Evolutionary conservation across 139 green algal genomes (phyloP).

Genomic region (Penium margaritaceum): DNA sequence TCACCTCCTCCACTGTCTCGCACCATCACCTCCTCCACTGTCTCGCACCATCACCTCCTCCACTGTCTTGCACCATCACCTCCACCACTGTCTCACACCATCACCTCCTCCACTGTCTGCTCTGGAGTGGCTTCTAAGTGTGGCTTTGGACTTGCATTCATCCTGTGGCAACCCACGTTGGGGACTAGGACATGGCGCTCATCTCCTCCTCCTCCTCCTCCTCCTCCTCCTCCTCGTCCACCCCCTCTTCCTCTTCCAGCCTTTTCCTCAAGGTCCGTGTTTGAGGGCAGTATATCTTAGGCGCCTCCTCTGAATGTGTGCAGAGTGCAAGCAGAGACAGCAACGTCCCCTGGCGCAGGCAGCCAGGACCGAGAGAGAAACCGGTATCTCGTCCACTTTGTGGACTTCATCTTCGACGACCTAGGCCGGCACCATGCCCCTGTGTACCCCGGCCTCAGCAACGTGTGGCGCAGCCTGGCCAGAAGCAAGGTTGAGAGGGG

Average conservation of each 20-base stretch:
- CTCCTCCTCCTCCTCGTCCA: neutral
- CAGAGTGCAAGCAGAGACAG: constrained; percentile 40
- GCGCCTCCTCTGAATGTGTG: too few relatives aligned
- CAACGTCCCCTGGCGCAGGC: constrained; percentile 2
- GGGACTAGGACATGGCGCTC: too few relatives aligned
- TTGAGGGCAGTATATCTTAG: too few relatives aligned
- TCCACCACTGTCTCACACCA: too few relatives aligned
- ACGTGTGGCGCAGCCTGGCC: constrained; percentile 37
- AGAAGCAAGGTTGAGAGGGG: constrained; percentile 45
- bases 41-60: too few relatives aligned
- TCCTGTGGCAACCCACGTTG: too few relatives aligned
- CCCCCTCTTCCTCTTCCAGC: neutral
- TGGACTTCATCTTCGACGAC: constrained; percentile 44
- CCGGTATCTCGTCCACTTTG: constrained; percentile 44
- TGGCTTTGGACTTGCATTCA: too few relatives aligned
- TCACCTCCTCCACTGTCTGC: too few relatives aligned
- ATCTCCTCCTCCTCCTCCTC: neutral
- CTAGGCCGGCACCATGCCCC: constrained; percentile 11
- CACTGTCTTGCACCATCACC: too few relatives aligned
- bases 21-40: too few relatives aligned
- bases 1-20: too few relatives aligned
- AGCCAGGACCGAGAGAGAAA: constrained; percentile 28
- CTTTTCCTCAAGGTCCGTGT: neutral
- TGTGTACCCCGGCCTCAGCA: constrained; percentile 42
- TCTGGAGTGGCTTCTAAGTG: too few relatives aligned